Conservation (phyloP, 495 filamentous ascomycete genomes). For the Thozetella sp. region DNA sequence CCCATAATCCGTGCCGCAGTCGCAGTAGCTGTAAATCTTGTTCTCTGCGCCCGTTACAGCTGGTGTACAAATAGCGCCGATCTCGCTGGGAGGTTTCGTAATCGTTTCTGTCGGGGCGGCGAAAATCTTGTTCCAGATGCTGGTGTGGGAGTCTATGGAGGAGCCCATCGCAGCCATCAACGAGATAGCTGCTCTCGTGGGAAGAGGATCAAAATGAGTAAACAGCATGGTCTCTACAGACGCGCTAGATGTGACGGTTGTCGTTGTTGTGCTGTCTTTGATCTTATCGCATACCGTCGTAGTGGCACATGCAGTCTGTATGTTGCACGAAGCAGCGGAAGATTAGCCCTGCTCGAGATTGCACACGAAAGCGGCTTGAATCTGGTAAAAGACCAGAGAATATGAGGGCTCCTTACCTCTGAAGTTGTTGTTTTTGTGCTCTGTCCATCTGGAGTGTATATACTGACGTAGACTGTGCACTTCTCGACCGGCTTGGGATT, state of each 20-base stretch:
- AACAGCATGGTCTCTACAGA: neutral
- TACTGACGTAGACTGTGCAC: neutral
- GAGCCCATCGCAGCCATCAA: neutral
- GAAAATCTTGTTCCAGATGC: neutral
- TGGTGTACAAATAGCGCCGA: neutral
- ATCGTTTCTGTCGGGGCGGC: neutral
- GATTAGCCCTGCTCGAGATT: too few relatives aligned
- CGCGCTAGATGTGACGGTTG: neutral
- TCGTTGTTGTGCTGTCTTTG: neutral
- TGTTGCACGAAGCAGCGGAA: neutral
- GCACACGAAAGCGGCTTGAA: too few relatives aligned
- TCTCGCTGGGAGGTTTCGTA: neutral
- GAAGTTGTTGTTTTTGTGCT: neutral
- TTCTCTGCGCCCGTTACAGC: neutral
- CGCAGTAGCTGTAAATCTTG: neutral
- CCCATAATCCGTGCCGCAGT: neutral
- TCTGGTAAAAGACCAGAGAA: too few relatives aligned
- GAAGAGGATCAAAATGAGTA: neutral
- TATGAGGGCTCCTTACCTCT: neutral
- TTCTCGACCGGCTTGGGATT: neutral
- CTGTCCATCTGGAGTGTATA: neutral
- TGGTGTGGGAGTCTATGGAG: neutral
- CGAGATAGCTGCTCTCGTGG: neutral
- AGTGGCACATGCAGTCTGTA: neutral
- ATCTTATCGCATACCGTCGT: neutral